phyloP scores from a whole-genome alignment of 2,329 filamentous ascomycete species.

The Dissoconium aciculare region DNA sequence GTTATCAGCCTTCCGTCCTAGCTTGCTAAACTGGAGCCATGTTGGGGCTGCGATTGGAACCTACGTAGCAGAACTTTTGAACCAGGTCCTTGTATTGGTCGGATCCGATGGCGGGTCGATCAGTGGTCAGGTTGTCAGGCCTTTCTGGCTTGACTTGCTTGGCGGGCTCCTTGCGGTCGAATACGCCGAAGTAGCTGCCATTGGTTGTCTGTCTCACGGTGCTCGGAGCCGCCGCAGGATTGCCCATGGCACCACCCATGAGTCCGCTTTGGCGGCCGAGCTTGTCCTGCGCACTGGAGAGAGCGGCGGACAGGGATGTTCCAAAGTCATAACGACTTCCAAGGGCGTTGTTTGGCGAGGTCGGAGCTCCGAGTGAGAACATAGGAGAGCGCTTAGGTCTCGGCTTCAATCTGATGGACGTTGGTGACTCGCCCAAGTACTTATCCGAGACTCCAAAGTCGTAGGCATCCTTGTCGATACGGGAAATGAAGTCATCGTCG shows the following conservation, averaged over 20 bases:
- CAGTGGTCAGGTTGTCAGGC: conserved; percentile 41
- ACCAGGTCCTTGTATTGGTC: conserved; percentile 92
- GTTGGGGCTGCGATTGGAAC: conserved; percentile 39
- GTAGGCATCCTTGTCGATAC: conserved; percentile 33
- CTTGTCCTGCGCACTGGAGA: conserved; percentile 55
- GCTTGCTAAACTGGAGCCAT: conserved; percentile 14
- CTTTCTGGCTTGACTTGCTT: conserved; percentile 21
- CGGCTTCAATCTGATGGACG: conserved; percentile 53
- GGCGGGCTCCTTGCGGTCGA: conserved; percentile 21
- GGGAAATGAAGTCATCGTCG: conserved; percentile 56
- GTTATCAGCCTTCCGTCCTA: conserved; percentile 19
- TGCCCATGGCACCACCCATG: conserved; percentile 21
- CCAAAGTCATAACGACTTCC: conserved; percentile 92
- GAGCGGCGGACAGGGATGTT: conserved; percentile 73
- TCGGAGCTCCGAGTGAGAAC: conserved; percentile 35
- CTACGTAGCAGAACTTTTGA: conserved; percentile 99
- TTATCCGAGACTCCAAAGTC: conserved; percentile 29
- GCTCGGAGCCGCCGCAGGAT: conserved; percentile 28
- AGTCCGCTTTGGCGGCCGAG: conserved; percentile 42
- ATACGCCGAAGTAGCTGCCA: conserved; percentile 26
- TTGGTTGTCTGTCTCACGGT: no score
- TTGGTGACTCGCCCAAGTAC: conserved; percentile 43
- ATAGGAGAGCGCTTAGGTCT: conserved; percentile 47
- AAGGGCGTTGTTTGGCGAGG: conserved; percentile 44
- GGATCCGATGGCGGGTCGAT: conserved; percentile 61